Evolutionary conservation across 495 filamentous ascomycete species (phyloP), one percentile per base, ranked within the genome.

Genomic region (Trichoderma reesei): DNA sequence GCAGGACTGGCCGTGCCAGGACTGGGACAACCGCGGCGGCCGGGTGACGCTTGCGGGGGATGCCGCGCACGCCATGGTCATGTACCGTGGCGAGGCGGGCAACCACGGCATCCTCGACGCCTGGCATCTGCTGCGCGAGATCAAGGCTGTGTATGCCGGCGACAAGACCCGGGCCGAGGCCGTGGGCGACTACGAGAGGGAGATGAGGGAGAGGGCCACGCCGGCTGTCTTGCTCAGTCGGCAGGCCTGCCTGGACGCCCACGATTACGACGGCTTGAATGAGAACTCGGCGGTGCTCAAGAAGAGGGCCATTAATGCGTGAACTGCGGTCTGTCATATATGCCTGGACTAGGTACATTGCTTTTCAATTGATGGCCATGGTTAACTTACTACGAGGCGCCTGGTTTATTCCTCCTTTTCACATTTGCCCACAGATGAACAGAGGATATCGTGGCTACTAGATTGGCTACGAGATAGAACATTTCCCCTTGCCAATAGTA

Each of bases 21-120:
- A 61, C 1, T 84, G 80, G 80, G 73, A 83, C 67, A 83, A 74
- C 44, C 70, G 67, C 5, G 74, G 68, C 13, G 82, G 82, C 4
- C 66, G 73, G 18, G 74, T 82, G 1, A 82, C 80, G 16, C 59
- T 83, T 38, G 78, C 73, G 5, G 81, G 82, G 2, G 83, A 85
- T 71, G 81, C 82, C 2, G 82, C 82, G 6, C 82, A 85, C 70
- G 76, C 80, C 0, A 83, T 84, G 82, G 78, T 80, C 1, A 76
- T 74, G 64, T 78, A 82, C 46, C 79, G 80, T 26, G 80, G 80
- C 16, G 79, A 83, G 70, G 79, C 79, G 7, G 68, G 79, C 14
- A 82, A 81, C 64, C 78, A 81, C 65, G 71, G 70, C 41, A 69
- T 82, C 16, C 60, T 65, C 13, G 78, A 81, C 65, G 80, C 74